Percentiles rank a stretch among this genome's conserved stretches.
These are phyloP conservation scores for Tausonia pullulans DNA, from an alignment of 1,284 basidiomycete genomes.

Conservation along the genomic window DNA sequence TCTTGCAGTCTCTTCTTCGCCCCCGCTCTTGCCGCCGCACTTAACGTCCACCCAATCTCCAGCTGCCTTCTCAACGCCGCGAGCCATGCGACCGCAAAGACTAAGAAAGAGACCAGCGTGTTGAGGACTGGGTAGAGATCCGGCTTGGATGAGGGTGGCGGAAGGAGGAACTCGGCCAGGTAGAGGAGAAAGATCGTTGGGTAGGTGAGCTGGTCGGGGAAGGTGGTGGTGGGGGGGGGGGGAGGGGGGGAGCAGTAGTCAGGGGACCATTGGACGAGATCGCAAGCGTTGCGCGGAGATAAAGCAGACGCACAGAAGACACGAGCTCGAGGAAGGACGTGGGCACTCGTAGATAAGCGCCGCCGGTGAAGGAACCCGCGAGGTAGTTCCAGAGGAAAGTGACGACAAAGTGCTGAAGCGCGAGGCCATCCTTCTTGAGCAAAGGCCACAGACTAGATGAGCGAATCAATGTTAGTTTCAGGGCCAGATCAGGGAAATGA, in stretches of 20 bases:
- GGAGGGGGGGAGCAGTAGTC: neutral
- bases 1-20: no score
- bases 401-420: constrained; percentile 56
- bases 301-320: constrained; percentile 44
- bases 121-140: constrained; percentile 79
- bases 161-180: constrained; percentile 48
- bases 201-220: constrained; percentile 48
- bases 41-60: no score
- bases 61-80: neutral
- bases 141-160: constrained; percentile 61
- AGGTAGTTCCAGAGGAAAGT: constrained; percentile 67
- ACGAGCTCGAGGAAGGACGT: constrained; percentile 45
- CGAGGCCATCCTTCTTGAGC: constrained; percentile 66
- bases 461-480: neutral
- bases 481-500: neutral
- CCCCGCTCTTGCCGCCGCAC: no score
- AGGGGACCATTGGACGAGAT: neutral
- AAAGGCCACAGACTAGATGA: constrained; percentile 74
- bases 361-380: constrained; percentile 50
- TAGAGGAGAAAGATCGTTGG: constrained; percentile 48
- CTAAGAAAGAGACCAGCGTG: constrained; percentile 64
- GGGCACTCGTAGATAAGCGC: constrained; percentile 43
- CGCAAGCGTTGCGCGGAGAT: neutral
- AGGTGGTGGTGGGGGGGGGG: neutral
- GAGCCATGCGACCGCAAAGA: constrained; percentile 48